Evolutionary conservation across 2,329 filamentous ascomycete species (phyloP), one percentile per base, ranked within the genome.

Genomic region (Cryoendolithus antarcticus): DNA sequence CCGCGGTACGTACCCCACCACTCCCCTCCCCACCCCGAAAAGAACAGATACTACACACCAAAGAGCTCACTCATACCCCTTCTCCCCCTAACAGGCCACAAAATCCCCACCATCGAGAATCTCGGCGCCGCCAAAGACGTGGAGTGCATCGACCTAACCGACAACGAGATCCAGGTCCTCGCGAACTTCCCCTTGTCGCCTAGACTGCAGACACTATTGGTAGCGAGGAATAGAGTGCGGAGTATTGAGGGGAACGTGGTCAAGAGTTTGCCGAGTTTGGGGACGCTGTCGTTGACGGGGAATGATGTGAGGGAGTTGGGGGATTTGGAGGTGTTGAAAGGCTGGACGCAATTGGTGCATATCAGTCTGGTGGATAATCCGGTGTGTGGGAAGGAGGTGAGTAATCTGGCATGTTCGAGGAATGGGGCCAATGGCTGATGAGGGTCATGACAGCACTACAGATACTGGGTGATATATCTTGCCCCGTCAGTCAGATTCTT

Each of bases 51-150:
- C 86, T 94, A 84, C 84, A 86, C 77, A 19, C 15, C 15, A 19
- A 76, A 69, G 62, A 60, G 56, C 56, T 56, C 56, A 57, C 55
- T 60, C 51, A 60, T 59, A 53, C 53, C 56, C 52, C 51, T 27
- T 61, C 64, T 55, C 64, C 61, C 53, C 50, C 43, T 55, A 58
- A 64, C 77, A 98, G 91, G 91, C 70, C 88, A 96, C 69, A 88
- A 93, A 70, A 96, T 98, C 62, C 86, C 89, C 56, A 76, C 82
- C 45, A 94, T 98, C 69, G 91, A 98, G 72, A 98, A 98, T 64
- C 67, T 98, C 67, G 91, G 91, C 70, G 84, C 86, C 59, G 89
- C 91, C 54, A 54, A 93, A 85, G 85, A 88, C 54, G 86, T 93
- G 74, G 91, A 96, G 69, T 80, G 85, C 49, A 93, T 98, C 71